Evolutionary conservation across 176 grass and related monocot genomes (phyloP).

Genomic region (Stipa capillata): DNA sequence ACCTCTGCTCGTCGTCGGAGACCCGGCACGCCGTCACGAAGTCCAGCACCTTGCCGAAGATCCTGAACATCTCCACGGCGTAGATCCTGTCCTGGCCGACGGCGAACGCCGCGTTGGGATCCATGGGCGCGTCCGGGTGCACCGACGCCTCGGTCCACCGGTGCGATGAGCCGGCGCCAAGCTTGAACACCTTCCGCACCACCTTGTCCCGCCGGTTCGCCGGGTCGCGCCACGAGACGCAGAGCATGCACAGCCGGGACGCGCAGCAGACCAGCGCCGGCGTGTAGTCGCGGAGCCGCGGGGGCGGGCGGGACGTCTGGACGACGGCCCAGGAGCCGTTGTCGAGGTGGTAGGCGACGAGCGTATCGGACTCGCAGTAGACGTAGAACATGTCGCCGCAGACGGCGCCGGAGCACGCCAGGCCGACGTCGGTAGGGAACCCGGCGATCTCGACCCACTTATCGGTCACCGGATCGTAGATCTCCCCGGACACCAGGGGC

Average conservation of each 20-base stretch:
- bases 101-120: constrained; percentile 56
- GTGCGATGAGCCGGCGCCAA: constrained; percentile 27
- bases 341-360: constrained; percentile 78
- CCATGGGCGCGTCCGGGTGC: constrained; percentile 95
- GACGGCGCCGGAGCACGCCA: constrained; percentile 56
- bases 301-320: constrained; percentile 42
- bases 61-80: constrained; percentile 87
- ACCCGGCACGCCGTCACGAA: constrained; percentile 67
- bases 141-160: constrained; percentile 55
- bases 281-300: constrained; percentile 63
- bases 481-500: constrained; percentile 69
- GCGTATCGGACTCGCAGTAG: constrained; percentile 71
- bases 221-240: constrained; percentile 73
- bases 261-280: constrained; percentile 60
- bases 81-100: constrained; percentile 45
- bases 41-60: constrained; percentile 87
- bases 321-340: constrained; percentile 51
- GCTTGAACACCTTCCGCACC: constrained; percentile 79
- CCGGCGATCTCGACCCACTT: constrained; percentile 63
- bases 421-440: constrained; percentile 67
- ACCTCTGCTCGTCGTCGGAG: constrained; percentile 31
- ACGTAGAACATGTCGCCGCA: constrained; percentile 63
- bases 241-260: constrained; percentile 66
- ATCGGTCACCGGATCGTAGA: constrained; percentile 60
- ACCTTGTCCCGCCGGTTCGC: constrained; percentile 64